phyloP scores from a whole-genome alignment of 2,329 filamentous ascomycete species.

The Penicillium sp. region DNA sequence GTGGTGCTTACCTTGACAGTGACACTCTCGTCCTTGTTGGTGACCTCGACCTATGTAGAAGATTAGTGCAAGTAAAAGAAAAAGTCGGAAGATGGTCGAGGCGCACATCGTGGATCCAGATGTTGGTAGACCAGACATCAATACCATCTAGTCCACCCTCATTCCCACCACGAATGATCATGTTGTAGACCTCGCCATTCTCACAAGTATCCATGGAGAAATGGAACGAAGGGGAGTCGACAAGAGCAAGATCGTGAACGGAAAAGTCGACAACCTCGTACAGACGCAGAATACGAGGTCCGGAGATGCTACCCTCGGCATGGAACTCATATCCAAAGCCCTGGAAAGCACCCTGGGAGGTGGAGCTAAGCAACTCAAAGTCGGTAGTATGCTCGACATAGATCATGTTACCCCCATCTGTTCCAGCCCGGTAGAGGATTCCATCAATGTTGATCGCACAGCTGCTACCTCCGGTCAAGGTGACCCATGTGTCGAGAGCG shows the following conservation, averaged over 20 bases:
- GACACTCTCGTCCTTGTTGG: conserved; percentile 63
- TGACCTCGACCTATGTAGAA: conserved; percentile 50
- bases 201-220: conserved; percentile 52
- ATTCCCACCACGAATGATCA: conserved; percentile 55
- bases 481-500: conserved; percentile 52
- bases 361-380: conserved; percentile 56
- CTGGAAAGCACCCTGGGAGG: conserved; percentile 53
- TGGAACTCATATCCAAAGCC: conserved; percentile 54
- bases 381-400: conserved; percentile 51
- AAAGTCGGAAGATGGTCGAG: background rate
- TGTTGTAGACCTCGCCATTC: conserved; percentile 57
- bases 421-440: conserved; percentile 53
- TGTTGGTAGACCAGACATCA: conserved; percentile 55
- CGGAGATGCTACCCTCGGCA: conserved; percentile 39
- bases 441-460: conserved; percentile 57
- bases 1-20: conserved; percentile 49
- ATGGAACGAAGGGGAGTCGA: conserved; percentile 54
- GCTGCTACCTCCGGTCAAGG: conserved; percentile 47
- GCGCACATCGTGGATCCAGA: conserved; percentile 57
- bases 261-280: conserved; percentile 49
- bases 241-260: conserved; percentile 51
- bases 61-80: background rate
- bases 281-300: conserved; percentile 49
- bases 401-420: conserved; percentile 54
- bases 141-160: conserved; percentile 57